A percentile compares a stretch with the other conserved stretches of the same genome.
Evolutionary conservation across 2,329 filamentous ascomycete species (phyloP).

Genomic region (Penicillium polonicum): DNA sequence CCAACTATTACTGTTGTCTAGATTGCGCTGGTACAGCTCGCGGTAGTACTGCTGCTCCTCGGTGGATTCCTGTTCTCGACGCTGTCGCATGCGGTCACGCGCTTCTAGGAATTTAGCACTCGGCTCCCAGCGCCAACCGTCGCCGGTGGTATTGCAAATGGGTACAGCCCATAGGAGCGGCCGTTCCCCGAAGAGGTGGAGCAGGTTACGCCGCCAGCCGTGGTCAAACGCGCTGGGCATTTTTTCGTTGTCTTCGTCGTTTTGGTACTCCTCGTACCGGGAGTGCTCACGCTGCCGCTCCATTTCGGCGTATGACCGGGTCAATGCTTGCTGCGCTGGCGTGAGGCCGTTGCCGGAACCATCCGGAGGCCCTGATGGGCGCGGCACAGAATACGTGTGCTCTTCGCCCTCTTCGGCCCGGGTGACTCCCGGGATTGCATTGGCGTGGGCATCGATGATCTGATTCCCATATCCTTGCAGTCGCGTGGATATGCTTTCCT

Average conservation of each 20-base stretch:
- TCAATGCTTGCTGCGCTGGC: slow-evolving; percentile 47
- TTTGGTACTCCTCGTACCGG: slow-evolving; percentile 76
- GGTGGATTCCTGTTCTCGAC: slow-evolving; percentile 31
- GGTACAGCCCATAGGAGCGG: slow-evolving; percentile 76
- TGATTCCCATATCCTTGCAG: slow-evolving; percentile 67
- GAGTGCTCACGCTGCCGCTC: slow-evolving; percentile 65
- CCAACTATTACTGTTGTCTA: slow-evolving; percentile 34
- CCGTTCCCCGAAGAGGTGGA: slow-evolving; percentile 75
- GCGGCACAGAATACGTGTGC: slow-evolving; percentile 39
- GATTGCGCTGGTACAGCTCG: slow-evolving; percentile 37
- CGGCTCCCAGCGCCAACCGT: slow-evolving; percentile 93
- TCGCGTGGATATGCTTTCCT: slow-evolving; percentile 40
- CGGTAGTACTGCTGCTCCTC: slow-evolving; percentile 36
- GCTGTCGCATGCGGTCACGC: slow-evolving; percentile 33
- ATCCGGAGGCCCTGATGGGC: slow-evolving; percentile 16
- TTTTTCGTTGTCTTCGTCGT: slow-evolving; percentile 83
- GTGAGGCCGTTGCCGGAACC: slow-evolving; percentile 30
- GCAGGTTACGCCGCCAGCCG: slow-evolving; percentile 75
- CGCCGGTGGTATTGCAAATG: slow-evolving; percentile 78
- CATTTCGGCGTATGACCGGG: slow-evolving; percentile 52
- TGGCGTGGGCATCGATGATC: slow-evolving; percentile 76
- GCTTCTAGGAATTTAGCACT: slow-evolving; percentile 75
- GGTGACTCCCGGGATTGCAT: slow-evolving; percentile 75
- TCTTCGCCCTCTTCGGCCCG: slow-evolving; percentile 78
- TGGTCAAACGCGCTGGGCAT: slow-evolving; percentile 93